These are phyloP conservation scores for Candida dubliniensis DNA, from an alignment of 1,139 yeast genomes.

Conservation along the genomic window DNA sequence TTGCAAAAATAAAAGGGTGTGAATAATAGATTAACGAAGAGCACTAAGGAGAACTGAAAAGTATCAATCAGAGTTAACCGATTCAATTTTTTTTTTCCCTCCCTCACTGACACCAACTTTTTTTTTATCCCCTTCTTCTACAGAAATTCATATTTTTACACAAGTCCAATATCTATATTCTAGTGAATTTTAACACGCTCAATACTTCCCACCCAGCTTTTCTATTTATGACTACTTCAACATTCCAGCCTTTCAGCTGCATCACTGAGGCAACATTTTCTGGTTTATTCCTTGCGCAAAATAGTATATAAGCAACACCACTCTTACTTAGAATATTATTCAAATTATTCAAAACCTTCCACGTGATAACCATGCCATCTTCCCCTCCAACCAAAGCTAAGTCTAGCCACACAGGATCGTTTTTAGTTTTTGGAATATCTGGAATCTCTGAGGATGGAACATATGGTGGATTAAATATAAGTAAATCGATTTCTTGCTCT, in stretches of 20 bases:
- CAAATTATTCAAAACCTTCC: conserved; percentile 55
- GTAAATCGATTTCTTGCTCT: conserved; percentile 55
- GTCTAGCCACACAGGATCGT: conserved; percentile 72
- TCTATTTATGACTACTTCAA: conserved; percentile 52
- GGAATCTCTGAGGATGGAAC: conserved; percentile 80
- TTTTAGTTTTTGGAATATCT: conserved; percentile 50
- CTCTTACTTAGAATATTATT: conserved; percentile 43
- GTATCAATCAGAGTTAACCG: not conserved
- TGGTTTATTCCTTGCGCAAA: conserved; percentile 88
- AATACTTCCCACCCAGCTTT: conserved; percentile 98
- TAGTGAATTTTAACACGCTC: conserved; percentile 58
- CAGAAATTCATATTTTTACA: not conserved
- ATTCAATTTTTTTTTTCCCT: not conserved
- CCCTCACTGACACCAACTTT: not conserved
- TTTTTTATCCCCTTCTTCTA: conserved; percentile 1
- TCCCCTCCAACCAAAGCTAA: conserved; percentile 86
- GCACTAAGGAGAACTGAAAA: not conserved
- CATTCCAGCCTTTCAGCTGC: conserved; percentile 55
- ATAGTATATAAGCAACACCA: conserved; percentile 80
- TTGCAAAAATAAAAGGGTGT: not conserved
- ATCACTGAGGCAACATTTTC: conserved; percentile 52
- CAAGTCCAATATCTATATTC: conserved; percentile 4
- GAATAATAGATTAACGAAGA: not conserved
- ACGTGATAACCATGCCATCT: conserved; percentile 86
- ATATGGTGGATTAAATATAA: conserved; percentile 93